phyloP scores from a whole-genome alignment of 805 yeast genomes.

The Saturnispora sekii region DNA sequence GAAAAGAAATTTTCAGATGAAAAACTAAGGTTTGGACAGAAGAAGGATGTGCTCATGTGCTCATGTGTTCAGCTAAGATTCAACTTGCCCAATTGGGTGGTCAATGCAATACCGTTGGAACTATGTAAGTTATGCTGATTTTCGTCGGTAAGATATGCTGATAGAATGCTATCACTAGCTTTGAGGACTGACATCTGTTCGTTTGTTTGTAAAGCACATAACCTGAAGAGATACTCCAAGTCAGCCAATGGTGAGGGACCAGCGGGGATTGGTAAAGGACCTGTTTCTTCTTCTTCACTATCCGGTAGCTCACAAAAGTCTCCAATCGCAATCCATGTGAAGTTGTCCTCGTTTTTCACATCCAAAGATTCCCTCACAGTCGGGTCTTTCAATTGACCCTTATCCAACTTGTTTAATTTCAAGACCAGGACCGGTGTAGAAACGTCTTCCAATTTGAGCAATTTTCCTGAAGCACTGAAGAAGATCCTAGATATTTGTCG shows the following conservation, averaged over 20 bases:
- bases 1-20: neutral
- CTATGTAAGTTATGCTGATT: constrained; percentile 11
- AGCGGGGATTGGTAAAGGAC: neutral
- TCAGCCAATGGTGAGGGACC: constrained; percentile 34
- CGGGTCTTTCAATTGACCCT: constrained; percentile 5
- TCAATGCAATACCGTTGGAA: constrained; percentile 2
- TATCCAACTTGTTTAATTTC: constrained; percentile 30
- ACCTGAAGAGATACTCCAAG: constrained; percentile 53
- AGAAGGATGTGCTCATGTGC: neutral
- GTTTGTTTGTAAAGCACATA: constrained; percentile 48
- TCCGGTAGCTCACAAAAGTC: constrained; percentile 24
- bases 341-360: constrained; percentile 5
- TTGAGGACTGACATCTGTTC: constrained; percentile 45
- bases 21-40: neutral
- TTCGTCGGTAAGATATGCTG: constrained; percentile 54
- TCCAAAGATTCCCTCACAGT: constrained; percentile 8
- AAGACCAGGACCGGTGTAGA: constrained; percentile 58
- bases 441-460: constrained; percentile 53
- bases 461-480: constrained; percentile 60
- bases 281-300: constrained; percentile 21
- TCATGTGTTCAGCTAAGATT: neutral
- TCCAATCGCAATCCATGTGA: constrained; percentile 48
- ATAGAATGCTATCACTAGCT: constrained; percentile 57
- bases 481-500: constrained; percentile 41
- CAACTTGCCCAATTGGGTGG: neutral